Percentiles rank a stretch among this genome's conserved stretches.
Conservation (phyloP, 345 rosid genomes). For the Excoecaria agallocha region DNA sequence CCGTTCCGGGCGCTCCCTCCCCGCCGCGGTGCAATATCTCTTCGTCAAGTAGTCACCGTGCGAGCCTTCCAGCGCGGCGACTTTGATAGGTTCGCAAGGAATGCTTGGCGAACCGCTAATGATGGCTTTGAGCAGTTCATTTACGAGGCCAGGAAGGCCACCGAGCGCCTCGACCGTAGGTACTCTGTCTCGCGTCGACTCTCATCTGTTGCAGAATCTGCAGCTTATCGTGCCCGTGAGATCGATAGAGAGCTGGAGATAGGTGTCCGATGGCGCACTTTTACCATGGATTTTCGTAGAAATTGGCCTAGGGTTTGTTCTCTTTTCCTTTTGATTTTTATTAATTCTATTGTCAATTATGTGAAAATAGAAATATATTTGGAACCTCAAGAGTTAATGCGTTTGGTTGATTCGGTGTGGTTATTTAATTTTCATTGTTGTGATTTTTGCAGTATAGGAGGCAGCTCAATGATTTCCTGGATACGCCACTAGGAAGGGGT, state of each 20-base stretch:
- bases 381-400: too few relatives aligned
- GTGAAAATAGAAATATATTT: too few relatives aligned
- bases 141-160: slow-evolving; percentile 79
- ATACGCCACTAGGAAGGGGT: slow-evolving; percentile 75
- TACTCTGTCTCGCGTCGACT: slow-evolving; percentile 74
- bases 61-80: slow-evolving; percentile 56
- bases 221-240: slow-evolving; percentile 63
- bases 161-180: slow-evolving; percentile 72
- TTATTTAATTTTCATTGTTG: slow-evolving; percentile 5
- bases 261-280: slow-evolving; percentile 56
- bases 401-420: neutral
- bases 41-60: neutral
- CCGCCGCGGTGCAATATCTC: neutral
- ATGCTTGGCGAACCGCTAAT: slow-evolving; percentile 82
- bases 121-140: slow-evolving; percentile 77
- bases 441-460: slow-evolving; percentile 73
- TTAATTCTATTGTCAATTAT: neutral
- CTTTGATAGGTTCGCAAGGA: slow-evolving; percentile 42
- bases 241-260: slow-evolving; percentile 75
- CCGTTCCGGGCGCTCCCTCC: neutral
- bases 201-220: slow-evolving; percentile 52
- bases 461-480: slow-evolving; percentile 61
- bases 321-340: neutral
- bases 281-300: slow-evolving; percentile 64
- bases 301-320: slow-evolving; percentile 77